A percentile compares a stretch with the other conserved stretches of the same genome.
These are phyloP conservation scores for Ustulina deusta DNA, from an alignment of 2,329 filamentous ascomycete genomes.

Conservation along the genomic window DNA sequence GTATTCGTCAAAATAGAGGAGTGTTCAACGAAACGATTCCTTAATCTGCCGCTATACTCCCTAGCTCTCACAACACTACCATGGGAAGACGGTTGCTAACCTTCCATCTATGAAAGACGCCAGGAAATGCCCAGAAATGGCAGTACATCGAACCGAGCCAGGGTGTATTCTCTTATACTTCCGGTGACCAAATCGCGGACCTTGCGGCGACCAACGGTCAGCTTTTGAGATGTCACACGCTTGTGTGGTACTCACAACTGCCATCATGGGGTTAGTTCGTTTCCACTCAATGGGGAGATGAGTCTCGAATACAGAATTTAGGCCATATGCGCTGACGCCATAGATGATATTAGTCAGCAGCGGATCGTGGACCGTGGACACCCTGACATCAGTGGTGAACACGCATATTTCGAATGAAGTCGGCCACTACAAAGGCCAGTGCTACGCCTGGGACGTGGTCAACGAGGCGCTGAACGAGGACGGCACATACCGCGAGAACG, in stretches of 20 bases:
- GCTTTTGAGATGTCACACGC: conserved; percentile 72
- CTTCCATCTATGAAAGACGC: conserved; percentile 54
- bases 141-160: conserved; percentile 69
- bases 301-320: not conserved
- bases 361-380: conserved; percentile 67
- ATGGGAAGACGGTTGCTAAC: conserved; percentile 6
- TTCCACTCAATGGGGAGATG: not conserved
- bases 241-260: conserved; percentile 45
- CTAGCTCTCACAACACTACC: not conserved
- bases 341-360: conserved; percentile 43
- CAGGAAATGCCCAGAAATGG: conserved; percentile 75
- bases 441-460: conserved; percentile 74
- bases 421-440: conserved; percentile 68
- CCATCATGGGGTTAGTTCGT: conserved; percentile 34
- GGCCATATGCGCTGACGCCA: conserved; percentile 42
- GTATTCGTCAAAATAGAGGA: not conserved
- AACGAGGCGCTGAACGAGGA: conserved; percentile 73
- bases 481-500: conserved; percentile 62
- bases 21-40: not conserved
- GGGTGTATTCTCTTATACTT: conserved; percentile 68
- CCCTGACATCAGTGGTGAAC: conserved; percentile 67
- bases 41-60: not conserved
- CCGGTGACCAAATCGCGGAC: conserved; percentile 65
- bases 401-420: conserved; percentile 71
- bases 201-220: conserved; percentile 62